Evolutionary conservation across 2,329 filamentous ascomycete genomes (phyloP).

Genomic region (Aspergillaceae sp.): DNA sequence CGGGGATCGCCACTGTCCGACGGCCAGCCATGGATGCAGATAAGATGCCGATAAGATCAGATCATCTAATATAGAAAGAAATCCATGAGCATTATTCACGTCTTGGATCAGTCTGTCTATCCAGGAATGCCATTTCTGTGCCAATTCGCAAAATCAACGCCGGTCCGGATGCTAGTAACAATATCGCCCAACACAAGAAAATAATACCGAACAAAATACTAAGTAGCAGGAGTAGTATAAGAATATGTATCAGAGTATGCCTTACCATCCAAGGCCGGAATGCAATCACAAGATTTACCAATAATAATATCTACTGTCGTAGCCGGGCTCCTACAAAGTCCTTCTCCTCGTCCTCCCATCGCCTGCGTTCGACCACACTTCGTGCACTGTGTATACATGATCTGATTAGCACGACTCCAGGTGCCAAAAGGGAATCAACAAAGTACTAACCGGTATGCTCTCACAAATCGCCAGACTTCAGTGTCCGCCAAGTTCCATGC

Average conservation of each 20-base stretch:
- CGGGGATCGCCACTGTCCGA: constrained; percentile 36
- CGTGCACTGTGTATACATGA: constrained; percentile 36
- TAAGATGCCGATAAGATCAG: neutral
- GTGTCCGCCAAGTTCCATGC: constrained; percentile 55
- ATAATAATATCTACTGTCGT: constrained; percentile 6
- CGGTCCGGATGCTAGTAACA: too few relatives aligned
- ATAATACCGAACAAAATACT: too few relatives aligned
- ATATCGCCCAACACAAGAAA: too few relatives aligned
- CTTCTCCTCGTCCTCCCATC: constrained; percentile 55
- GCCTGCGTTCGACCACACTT: constrained; percentile 46
- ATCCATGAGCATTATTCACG: too few relatives aligned
- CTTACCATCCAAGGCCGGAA: too few relatives aligned
- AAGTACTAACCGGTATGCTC: constrained; percentile 43
- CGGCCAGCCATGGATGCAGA: neutral
- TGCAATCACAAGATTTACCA: too few relatives aligned
- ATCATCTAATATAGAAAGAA: neutral
- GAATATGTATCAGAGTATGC: too few relatives aligned
- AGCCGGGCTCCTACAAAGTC: constrained; percentile 42
- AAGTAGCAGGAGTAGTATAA: too few relatives aligned
- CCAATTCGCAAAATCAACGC: too few relatives aligned
- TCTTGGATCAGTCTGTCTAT: too few relatives aligned
- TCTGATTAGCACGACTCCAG: constrained; percentile 1
- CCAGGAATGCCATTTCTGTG: too few relatives aligned
- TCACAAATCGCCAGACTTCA: constrained; percentile 56
- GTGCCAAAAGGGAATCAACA: neutral